Evolutionary conservation across 1,284 basidiomycete genomes (phyloP).

Genomic region (Apiotrichum gracile): DNA sequence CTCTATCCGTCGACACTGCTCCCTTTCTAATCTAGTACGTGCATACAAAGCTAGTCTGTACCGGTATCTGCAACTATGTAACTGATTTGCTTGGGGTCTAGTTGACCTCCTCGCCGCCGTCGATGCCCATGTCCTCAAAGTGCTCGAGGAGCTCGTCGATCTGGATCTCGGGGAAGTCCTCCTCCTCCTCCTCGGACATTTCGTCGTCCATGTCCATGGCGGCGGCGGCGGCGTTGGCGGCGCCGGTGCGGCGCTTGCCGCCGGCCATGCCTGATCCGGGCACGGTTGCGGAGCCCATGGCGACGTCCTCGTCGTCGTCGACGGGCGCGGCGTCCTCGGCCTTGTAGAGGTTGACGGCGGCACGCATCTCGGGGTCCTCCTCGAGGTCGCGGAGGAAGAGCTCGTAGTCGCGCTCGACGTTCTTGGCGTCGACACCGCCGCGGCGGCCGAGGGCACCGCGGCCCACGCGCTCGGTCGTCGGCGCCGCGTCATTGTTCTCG

Average conservation of each 20-base stretch:
- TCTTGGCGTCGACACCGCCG: constrained; percentile 85
- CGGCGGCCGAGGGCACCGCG: constrained; percentile 81
- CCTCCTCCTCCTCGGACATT: constrained; percentile 66
- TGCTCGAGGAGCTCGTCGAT: constrained; percentile 87
- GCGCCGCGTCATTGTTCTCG: constrained; percentile 60
- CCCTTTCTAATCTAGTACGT: no score
- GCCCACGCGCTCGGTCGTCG: constrained; percentile 50
- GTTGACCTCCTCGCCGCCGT: constrained; percentile 9
- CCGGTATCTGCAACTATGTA: no score
- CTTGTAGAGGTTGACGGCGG: constrained; percentile 84
- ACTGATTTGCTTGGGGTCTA: no score
- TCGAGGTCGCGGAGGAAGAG: constrained; percentile 91
- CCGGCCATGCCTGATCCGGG: constrained; percentile 51
- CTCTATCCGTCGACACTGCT: no score
- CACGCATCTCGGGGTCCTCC: constrained; percentile 90
- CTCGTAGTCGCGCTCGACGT: constrained; percentile 96
- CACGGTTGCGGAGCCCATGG: constrained; percentile 48
- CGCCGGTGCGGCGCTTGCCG: constrained; percentile 51
- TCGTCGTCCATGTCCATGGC: constrained; percentile 62
- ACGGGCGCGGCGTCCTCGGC: constrained; percentile 39
- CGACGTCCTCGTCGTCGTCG: constrained; percentile 37
- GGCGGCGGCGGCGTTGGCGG: constrained; percentile 46
- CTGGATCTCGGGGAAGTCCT: constrained; percentile 82
- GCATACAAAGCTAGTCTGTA: no score
- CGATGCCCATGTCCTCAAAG: constrained; percentile 60